phyloP scores from a whole-genome alignment of 2,329 filamentous ascomycete genomes.

The Neocucurbitaria cava region DNA sequence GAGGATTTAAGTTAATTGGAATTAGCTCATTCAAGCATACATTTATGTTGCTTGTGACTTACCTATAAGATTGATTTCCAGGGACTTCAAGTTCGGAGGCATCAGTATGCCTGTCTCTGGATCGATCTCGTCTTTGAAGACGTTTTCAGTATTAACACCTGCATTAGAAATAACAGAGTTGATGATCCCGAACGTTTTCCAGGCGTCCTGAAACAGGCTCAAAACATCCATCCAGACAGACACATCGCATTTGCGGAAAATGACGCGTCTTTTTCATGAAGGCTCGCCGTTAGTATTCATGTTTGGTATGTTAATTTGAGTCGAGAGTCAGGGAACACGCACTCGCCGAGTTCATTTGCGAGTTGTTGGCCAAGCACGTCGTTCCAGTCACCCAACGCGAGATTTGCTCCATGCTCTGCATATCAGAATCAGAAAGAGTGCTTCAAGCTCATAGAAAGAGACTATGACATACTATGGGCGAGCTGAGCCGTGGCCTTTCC shows the following conservation, averaged over 20 bases:
- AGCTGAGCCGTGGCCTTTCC: not conserved
- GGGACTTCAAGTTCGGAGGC: constrained; percentile 3
- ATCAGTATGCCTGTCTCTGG: constrained; percentile 9
- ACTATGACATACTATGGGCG: not conserved
- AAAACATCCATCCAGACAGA: not conserved
- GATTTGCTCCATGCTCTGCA: not conserved
- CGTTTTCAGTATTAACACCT: constrained; percentile 8
- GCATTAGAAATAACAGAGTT: constrained; percentile 16
- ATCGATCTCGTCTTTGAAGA: constrained; percentile 12
- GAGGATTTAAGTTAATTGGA: not conserved
- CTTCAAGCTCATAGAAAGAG: too few relatives aligned
- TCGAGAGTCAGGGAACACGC: not conserved
- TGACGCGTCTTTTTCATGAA: not conserved
- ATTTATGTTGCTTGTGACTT: not conserved
- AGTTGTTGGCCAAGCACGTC: not conserved
- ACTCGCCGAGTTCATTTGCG: not conserved
- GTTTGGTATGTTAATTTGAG: not conserved
- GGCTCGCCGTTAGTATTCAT: not conserved
- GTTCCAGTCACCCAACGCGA: not conserved
- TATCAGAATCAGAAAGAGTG: not conserved
- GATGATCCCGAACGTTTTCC: constrained; percentile 4
- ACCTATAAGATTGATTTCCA: constrained; percentile 16
- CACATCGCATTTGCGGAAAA: constrained; percentile 1
- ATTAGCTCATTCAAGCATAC: not conserved
- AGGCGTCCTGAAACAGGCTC: constrained; percentile 2